phyloP scores from a whole-genome alignment of 2,329 filamentous ascomycete genomes.

The Ilyonectria robusta region DNA sequence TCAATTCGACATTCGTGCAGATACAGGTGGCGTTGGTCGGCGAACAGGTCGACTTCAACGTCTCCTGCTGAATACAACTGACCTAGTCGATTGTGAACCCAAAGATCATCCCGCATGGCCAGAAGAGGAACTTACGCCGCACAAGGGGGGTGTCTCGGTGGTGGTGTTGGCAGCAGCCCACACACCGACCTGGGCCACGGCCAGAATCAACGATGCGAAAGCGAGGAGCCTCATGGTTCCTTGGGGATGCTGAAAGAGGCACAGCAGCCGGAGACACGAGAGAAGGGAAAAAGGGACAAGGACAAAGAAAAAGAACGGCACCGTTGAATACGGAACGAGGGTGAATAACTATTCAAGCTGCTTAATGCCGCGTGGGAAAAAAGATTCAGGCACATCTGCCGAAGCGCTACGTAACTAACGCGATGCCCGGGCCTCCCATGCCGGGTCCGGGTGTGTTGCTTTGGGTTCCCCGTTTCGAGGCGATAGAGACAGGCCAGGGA shows the following conservation, averaged over 20 bases:
- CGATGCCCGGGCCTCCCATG: too few species aligned
- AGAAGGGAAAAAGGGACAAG: neutral
- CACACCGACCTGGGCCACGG: slow-evolving; percentile 29
- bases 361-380: neutral
- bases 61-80: slow-evolving; percentile 35
- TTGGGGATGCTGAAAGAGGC: slow-evolving; percentile 1
- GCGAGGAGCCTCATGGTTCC: slow-evolving; percentile 31
- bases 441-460: too few species aligned
- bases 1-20: slow-evolving; percentile 43
- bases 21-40: slow-evolving; percentile 38
- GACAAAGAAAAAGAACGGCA: neutral
- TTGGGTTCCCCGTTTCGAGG: too few species aligned
- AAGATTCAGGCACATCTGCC: neutral
- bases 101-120: neutral
- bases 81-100: slow-evolving; percentile 31
- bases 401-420: neutral
- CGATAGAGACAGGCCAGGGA: too few species aligned
- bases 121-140: slow-evolving; percentile 23
- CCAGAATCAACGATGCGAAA: slow-evolving; percentile 24
- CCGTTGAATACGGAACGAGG: neutral
- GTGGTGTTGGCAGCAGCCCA: slow-evolving; percentile 24
- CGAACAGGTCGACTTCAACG: slow-evolving; percentile 26
- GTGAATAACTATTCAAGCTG: neutral
- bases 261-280: neutral
- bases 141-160: slow-evolving; percentile 30